Evolutionary conservation across 177 flowering plant genomes (phyloP), one percentile per base, ranked within the genome.

Genomic region (Vitis hybrid): DNA sequence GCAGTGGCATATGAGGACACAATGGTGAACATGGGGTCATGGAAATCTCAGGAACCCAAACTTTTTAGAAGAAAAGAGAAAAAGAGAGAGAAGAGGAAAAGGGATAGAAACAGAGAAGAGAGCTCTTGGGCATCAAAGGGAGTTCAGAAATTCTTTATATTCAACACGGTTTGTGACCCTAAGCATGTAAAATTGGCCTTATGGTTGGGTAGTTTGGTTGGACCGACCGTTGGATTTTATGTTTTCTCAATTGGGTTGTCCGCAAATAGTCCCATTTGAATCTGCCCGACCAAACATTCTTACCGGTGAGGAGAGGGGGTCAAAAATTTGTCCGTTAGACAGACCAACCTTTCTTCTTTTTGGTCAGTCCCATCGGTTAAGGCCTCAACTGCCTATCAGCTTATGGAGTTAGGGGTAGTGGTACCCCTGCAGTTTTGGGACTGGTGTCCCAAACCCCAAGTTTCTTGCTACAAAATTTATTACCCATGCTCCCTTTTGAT

Each of bases 181-280:
- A 24, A 2, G 27, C 27, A 24, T 24, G 27, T 14, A 60, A 30
- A 58, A 7, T 10, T 2, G 11, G 32, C 15, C 19, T 48, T 13
- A 48, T 16, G 3, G 56, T 50, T 50, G 67, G 56, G 51, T 48
- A 52, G 52, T 68, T 68, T 58, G 63, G 21, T 61, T 68, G 71
- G 61, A 63, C 64, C 63, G 67, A 73, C 76, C 13, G 68, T 50
- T 73, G 67, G 76, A 16, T 73, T 46, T 24, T 50, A 9, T 5
- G 12, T 49, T 64, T 32, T 46, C 46, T 35, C 46, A 35, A 24
- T 24, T 24, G 27, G 27, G 27, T 24, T 24, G 27, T 24, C 27
- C 27, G 2, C 27, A 35, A 35, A 35, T 2, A 35, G 46, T 24
- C 6, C 6, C 7, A 35, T 35, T 35, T 35, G 46, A 35, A 35